Base-by-base conservation (phyloP, 345 rosid species). In the Syzygium grande region DNA sequence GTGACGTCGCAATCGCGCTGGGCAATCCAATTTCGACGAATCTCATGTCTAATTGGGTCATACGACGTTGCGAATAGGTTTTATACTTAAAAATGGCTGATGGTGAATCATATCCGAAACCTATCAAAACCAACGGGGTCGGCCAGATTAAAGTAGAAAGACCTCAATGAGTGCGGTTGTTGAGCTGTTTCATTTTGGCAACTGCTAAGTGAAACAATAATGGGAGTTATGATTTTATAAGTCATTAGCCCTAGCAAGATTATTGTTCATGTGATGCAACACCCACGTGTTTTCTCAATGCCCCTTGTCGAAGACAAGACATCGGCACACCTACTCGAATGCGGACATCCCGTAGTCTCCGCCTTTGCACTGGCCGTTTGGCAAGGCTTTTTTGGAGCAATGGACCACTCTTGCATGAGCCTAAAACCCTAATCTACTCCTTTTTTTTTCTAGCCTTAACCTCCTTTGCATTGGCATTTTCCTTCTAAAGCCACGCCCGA, bases 21-120 rank as follows among this genome's bases (percentile, higher is more conserved):
- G 0, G 8, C 49, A 73, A 9, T 73, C 8, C 15, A 38, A 38
- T 73, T 73, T 19, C 1, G 46, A 34, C 12, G 11, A 2, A 19
- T 19, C 2, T 38, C 49, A 19, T 73, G 27, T 73, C 25, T 2
- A 5, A 10, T 73, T 38, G 14, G 27, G 23, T 9, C 15, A 5
- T 22, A 73, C 5, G 49, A 73, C 17, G 5, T 68, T 8, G 21
- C 0, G 43, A 34, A 68, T 38, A 19, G 3, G 11, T 38, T 9
- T 7, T 22, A 21, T 11, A 2, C 3, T 73, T 38, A 10, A 73
- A 38, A 14, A 49, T 25, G 38, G 38, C 14, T 7, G 11, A 21
- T 13, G 1, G 3, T 6, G 4, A 19, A 19, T 38, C 4, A 3
- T 38, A 11, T 38, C 4, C 2, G 1, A 38, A 73, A 17, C 7